Evolutionary conservation across 2,329 filamentous ascomycete genomes (phyloP).

Genomic region (Fonsecaea multimorphosa): DNA sequence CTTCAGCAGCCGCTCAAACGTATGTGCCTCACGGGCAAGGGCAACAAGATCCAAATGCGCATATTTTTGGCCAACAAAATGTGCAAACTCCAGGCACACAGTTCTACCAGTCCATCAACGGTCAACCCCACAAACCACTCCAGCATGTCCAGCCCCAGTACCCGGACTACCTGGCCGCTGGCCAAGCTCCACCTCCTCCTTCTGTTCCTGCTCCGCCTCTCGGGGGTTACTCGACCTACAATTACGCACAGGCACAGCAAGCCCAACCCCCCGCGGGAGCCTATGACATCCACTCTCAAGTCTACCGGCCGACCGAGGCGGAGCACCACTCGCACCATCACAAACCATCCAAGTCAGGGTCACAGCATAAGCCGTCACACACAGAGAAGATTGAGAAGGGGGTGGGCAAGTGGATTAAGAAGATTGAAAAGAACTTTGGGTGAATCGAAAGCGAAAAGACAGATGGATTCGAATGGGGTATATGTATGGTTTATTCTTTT

Average conservation of each 20-base stretch:
- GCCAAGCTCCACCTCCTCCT: constrained; percentile 34
- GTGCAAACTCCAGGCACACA: constrained; percentile 41
- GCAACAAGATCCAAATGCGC: constrained; percentile 34
- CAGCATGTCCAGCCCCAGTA: constrained; percentile 45
- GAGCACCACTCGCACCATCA: constrained; percentile 49
- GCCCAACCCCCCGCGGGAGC: constrained; percentile 38
- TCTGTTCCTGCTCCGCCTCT: constrained; percentile 30
- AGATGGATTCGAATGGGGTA: background rate
- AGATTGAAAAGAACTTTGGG: constrained; percentile 50
- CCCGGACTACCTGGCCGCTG: constrained; percentile 41
- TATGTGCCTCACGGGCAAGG: constrained; percentile 30
- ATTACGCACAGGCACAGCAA: constrained; percentile 47
- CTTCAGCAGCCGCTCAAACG: constrained; percentile 32
- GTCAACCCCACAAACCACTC: constrained; percentile 40
- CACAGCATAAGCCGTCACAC: constrained; percentile 43
- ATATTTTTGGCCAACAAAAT: constrained; percentile 30
- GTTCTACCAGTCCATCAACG: constrained; percentile 40
- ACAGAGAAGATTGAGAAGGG: constrained; percentile 50
- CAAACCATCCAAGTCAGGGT: constrained; percentile 30
- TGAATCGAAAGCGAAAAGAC: constrained; percentile 10
- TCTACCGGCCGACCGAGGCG: constrained; percentile 54
- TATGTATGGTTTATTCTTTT: too few species aligned
- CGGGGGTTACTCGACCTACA: constrained; percentile 51
- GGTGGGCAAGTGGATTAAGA: constrained; percentile 54
- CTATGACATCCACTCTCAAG: constrained; percentile 54